These are phyloP conservation scores for Pulveroboletus sp. DNA, from an alignment of 768 basidiomycete species.

Conservation along the genomic window DNA sequence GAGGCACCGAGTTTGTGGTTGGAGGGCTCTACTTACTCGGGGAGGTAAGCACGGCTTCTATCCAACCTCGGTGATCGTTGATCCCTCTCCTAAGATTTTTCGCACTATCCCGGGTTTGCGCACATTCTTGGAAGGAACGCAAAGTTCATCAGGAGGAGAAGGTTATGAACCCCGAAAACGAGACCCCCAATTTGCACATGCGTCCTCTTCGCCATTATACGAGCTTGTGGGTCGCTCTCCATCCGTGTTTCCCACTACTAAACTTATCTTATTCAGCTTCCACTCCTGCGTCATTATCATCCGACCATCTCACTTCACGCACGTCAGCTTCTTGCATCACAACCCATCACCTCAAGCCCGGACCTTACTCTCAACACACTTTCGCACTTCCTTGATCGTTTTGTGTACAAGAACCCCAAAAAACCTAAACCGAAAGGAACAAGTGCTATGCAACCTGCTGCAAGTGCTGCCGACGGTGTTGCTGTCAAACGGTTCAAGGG, in stretches of 20 bases:
- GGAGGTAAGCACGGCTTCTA: slow-evolving; percentile 53
- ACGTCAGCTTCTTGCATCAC: slow-evolving; percentile 66
- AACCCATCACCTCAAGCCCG: slow-evolving; percentile 74
- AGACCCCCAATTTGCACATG: slow-evolving; percentile 82
- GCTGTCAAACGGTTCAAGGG: slow-evolving; percentile 71
- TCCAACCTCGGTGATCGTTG: background rate
- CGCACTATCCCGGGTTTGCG: slow-evolving; percentile 43
- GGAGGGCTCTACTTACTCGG: slow-evolving; percentile 85
- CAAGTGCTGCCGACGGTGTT: slow-evolving; percentile 52
- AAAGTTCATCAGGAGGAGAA: slow-evolving; percentile 25
- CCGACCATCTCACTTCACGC: slow-evolving; percentile 86
- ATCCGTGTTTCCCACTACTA: background rate
- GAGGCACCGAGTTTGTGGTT: slow-evolving; percentile 81
- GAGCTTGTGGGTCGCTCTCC: slow-evolving; percentile 63
- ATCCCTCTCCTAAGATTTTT: slow-evolving; percentile 40
- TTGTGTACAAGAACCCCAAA: slow-evolving; percentile 96
- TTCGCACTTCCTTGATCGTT: slow-evolving; percentile 92
- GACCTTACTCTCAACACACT: slow-evolving; percentile 93
- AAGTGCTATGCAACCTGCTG: slow-evolving; percentile 94
- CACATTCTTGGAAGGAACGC: slow-evolving; percentile 38
- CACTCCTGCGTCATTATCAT: slow-evolving; percentile 83
- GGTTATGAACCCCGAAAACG: slow-evolving; percentile 85
- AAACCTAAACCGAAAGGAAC: slow-evolving; percentile 65
- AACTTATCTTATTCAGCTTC: slow-evolving; percentile 44
- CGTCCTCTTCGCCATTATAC: slow-evolving; percentile 78